Conservation (phyloP, 352 stramenopile species). For the Globisporangium nunn region DNA sequence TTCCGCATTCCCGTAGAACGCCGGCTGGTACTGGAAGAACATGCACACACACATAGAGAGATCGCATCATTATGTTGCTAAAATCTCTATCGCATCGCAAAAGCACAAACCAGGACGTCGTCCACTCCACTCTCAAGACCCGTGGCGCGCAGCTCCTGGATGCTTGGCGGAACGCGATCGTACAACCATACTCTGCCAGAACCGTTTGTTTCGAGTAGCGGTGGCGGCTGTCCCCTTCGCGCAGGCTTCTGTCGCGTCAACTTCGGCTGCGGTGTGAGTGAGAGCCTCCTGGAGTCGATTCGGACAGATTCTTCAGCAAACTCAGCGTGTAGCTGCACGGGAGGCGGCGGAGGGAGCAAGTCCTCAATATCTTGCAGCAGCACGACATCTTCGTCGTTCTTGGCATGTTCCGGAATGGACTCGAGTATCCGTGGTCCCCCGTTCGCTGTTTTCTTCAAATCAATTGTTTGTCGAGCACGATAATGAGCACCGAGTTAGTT, state of each 20-base stretch:
- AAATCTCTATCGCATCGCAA: not conserved
- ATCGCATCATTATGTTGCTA: not conserved
- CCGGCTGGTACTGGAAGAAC: conserved; percentile 32
- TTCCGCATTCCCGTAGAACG: conserved; percentile 40
- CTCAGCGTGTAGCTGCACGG: conserved; percentile 13
- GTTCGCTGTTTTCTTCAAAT: not conserved
- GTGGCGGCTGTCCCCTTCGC: not conserved
- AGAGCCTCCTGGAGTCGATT: conserved; percentile 28
- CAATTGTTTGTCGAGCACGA: not conserved
- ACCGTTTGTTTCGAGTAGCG: conserved; percentile 2
- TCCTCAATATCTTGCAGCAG: conserved; percentile 55
- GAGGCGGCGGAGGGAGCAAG: conserved; percentile 40
- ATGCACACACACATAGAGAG: not conserved
- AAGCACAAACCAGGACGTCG: conserved; percentile 25
- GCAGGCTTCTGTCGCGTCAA: conserved; percentile 1
- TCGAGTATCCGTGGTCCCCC: not conserved
- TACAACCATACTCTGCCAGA: conserved; percentile 41
- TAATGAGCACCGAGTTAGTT: not conserved
- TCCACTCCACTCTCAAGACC: conserved; percentile 37
- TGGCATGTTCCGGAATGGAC: not conserved
- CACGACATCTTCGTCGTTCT: conserved; percentile 27
- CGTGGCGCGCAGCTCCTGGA: conserved; percentile 34
- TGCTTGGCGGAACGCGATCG: conserved; percentile 27
- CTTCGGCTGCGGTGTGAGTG: conserved; percentile 41
- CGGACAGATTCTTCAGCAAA: conserved; percentile 45